Percentiles rank a stretch among this genome's conserved stretches.
Evolutionary conservation across 768 basidiomycete species (phyloP).

Genomic region (Trametes maxima): DNA sequence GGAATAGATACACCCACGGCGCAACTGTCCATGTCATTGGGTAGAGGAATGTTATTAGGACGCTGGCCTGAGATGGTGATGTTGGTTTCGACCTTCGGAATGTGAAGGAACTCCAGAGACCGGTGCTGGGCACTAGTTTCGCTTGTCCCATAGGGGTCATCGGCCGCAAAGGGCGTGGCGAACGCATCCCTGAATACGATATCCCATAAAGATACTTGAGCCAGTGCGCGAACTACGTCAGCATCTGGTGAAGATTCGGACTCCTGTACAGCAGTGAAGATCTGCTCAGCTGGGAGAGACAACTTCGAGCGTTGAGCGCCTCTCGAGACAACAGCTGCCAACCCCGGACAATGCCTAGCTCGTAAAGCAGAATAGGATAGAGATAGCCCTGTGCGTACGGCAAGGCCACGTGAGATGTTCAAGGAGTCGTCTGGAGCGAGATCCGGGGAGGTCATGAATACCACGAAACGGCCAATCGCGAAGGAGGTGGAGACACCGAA

Average conservation of each 20-base stretch:
- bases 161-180: conserved; percentile 66
- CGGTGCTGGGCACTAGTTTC: conserved; percentile 34
- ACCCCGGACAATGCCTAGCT: conserved; percentile 17
- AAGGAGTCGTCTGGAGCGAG: conserved; percentile 71
- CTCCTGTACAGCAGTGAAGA: conserved; percentile 47
- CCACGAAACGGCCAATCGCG: conserved; percentile 60
- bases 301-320: conserved; percentile 55
- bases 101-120: conserved; percentile 48
- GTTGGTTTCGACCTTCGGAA: conserved; percentile 39
- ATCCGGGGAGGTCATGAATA: conserved; percentile 79
- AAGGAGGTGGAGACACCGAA: conserved; percentile 57
- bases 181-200: conserved; percentile 61
- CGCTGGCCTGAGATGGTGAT: conserved; percentile 30
- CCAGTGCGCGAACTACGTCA: conserved; percentile 43
- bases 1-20: conserved; percentile 54
- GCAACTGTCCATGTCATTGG: conserved; percentile 41
- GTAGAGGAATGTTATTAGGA: conserved; percentile 10
- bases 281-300: conserved; percentile 52
- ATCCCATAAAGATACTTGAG: conserved; percentile 49
- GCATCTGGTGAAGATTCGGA: conserved; percentile 32
- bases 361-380: conserved; percentile 58
- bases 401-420: conserved; percentile 70
- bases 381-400: conserved; percentile 53
- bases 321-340: conserved; percentile 38
- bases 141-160: conserved; percentile 52